Evolutionary conservation across 345 rosid genomes (phyloP), one percentile per base, ranked within the genome.

Genomic region (Populus euphratica): DNA sequence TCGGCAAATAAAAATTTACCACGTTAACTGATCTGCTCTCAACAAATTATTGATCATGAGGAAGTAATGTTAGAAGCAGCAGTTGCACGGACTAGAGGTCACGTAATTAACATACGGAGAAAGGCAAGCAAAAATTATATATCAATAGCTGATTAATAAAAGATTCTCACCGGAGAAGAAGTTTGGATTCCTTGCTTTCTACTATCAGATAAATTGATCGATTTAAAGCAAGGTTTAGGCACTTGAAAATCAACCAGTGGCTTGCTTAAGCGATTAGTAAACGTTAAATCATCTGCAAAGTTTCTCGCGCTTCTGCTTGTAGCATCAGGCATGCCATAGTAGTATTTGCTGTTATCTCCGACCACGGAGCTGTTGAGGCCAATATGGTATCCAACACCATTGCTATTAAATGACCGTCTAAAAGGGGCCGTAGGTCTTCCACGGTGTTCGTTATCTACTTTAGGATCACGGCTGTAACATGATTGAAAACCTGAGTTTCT

Each of bases 181-280:
- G 85, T 38, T 76, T 83, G 88, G 43, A 79, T 79, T 54, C 81
- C 87, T 79, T 85, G 89, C 85, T 92, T 92, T 82, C 82, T 88
- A 31, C 81, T 77, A 75, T 90, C 88, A 0, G 92, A 86, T 72
- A 78, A 75, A 81, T 67, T 85, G 81, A 83, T 73, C 12, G 97
- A 78, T 73, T 85, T 89, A 38, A 80, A 82, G 82, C 80, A 72
- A 7, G 89, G 86, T 44, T 83, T 88, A 73, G 89, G 82, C 5
- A 81, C 83, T 77, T 84, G 83, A 73, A 83, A 78, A 78, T 88
- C 87, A 9, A 79, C 18, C 77, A 87, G 72, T 38, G 91, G 88
- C 78, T 87, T 87, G 75, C 79, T 88, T 18, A 87, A 69, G 76
- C 86, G 83, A 74, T 87, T 77, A 66, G 77, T 77, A 69, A 84